A percentile compares a stretch with the other conserved stretches of the same genome.
Conservation (phyloP, 2,329 filamentous ascomycete genomes). For the Alternaria incomplexa region DNA sequence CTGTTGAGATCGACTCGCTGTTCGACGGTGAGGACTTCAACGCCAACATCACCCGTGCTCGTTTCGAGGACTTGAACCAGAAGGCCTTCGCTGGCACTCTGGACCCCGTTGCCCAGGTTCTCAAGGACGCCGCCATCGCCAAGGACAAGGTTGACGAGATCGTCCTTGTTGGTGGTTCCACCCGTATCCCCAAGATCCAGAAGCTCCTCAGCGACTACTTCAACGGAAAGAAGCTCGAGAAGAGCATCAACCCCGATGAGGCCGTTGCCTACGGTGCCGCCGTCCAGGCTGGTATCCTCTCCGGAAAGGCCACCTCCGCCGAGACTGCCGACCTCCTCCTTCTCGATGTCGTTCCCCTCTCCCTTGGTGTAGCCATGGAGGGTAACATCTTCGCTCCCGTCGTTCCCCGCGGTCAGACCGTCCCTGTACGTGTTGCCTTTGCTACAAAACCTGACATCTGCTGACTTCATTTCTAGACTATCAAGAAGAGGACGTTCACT, state of each 20-base stretch:
- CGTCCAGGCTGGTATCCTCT: conserved; percentile 98
- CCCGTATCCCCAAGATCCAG: conserved; percentile 98
- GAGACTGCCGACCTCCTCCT: conserved; percentile 95
- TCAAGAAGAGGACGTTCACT: conserved; percentile 90
- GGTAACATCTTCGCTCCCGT: conserved; percentile 98
- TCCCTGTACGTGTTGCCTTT: conserved; percentile 56
- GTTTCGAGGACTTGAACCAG: conserved; percentile 98
- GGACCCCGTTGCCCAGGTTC: conserved; percentile 93
- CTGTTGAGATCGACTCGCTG: conserved; percentile 97
- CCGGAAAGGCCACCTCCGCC: conserved; percentile 94
- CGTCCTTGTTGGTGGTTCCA: conserved; percentile 97
- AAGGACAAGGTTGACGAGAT: conserved; percentile 97
- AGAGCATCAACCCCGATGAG: conserved; percentile 99
- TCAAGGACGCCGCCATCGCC: conserved; percentile 87
- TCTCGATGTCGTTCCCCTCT: conserved; percentile 94
- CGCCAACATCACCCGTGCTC: conserved; percentile 94
- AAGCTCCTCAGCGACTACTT: conserved; percentile 99
- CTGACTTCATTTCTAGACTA: conserved; percentile 29
- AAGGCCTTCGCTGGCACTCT: conserved; percentile 94
- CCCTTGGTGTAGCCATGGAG: conserved; percentile 99
- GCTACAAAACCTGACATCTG: neutral
- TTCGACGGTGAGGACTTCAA: conserved; percentile 99
- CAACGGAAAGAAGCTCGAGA: conserved; percentile 99
- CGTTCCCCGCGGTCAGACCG: conserved; percentile 66
- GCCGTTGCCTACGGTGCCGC: conserved; percentile 98